These are phyloP conservation scores for Solanum dulcamara DNA, from an alignment of 257 asterid genomes.

Conservation along the genomic window DNA sequence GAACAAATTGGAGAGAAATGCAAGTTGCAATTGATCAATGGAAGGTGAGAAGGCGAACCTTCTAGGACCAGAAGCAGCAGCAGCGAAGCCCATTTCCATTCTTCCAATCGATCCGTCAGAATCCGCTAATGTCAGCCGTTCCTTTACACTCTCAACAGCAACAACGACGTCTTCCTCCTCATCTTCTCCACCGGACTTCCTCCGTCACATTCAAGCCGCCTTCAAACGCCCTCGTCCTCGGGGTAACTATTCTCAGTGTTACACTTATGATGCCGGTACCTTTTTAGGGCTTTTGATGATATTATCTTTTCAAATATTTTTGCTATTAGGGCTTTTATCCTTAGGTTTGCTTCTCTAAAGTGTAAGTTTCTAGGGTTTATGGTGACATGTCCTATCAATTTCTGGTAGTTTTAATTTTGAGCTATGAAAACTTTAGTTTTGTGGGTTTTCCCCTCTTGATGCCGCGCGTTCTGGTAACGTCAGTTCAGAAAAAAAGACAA, in stretches of 20 bases:
- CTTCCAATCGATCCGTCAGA: constrained; percentile 48
- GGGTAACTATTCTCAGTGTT: constrained; percentile 23
- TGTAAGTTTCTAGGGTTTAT: not conserved
- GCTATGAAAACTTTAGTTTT: not conserved
- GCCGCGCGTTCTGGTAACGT: not conserved
- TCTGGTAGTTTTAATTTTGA: not conserved
- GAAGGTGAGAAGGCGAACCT: constrained; percentile 81
- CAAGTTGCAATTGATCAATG: constrained; percentile 32
- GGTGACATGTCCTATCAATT: not conserved
- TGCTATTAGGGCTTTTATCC: not conserved
- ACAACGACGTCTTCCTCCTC: constrained; percentile 42
- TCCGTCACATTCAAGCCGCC: constrained; percentile 70
- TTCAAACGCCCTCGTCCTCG: constrained; percentile 72
- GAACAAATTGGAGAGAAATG: constrained; percentile 5
- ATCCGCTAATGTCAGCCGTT: constrained; percentile 33
- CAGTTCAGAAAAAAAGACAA: not conserved
- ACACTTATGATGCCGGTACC: not conserved
- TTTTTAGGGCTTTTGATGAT: not conserved
- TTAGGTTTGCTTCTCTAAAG: not conserved
- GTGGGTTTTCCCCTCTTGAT: not conserved
- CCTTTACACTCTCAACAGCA: constrained; percentile 18
- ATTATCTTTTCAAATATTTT: not conserved
- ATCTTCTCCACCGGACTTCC: constrained; percentile 55
- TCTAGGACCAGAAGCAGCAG: constrained; percentile 38
- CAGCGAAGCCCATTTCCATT: constrained; percentile 27